phyloP scores from a whole-genome alignment of 441 rosid genomes.

The Jatropha multifida region DNA sequence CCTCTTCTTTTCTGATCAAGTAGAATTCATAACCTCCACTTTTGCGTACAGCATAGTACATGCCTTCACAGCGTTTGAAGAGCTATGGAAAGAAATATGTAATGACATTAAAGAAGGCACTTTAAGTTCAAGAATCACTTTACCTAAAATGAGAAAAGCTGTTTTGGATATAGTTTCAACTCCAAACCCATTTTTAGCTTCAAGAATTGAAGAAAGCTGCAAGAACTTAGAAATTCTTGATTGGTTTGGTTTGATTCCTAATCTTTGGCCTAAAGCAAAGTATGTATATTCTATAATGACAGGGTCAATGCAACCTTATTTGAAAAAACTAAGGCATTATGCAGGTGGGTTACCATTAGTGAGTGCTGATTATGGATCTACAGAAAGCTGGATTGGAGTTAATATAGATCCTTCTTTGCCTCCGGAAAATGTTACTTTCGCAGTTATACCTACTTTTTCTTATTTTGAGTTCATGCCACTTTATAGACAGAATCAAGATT shows the following conservation, averaged over 20 bases:
- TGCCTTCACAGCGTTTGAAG: constrained; percentile 69
- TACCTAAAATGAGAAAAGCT: constrained; percentile 48
- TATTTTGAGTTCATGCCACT: constrained; percentile 91
- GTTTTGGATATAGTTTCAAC: constrained; percentile 44
- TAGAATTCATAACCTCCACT: constrained; percentile 77
- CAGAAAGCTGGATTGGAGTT: constrained; percentile 94
- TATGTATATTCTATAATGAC: constrained; percentile 90
- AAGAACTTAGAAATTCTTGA: constrained; percentile 40
- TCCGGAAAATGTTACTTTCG: constrained; percentile 72
- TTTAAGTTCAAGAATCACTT: constrained; percentile 52
- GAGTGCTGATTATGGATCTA: constrained; percentile 84
- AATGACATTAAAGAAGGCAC: constrained; percentile 54
- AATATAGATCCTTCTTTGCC: constrained; percentile 70
- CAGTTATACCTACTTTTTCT: constrained; percentile 74
- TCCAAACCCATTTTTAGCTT: constrained; percentile 56
- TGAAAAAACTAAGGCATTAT: constrained; percentile 65
- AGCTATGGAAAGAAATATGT: constrained; percentile 63
- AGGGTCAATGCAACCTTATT: constrained; percentile 77
- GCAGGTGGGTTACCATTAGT: constrained; percentile 62
- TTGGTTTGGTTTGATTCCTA: constrained; percentile 58
- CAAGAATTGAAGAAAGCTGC: constrained; percentile 46
- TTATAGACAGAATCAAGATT: constrained; percentile 42
- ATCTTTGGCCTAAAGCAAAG: constrained; percentile 84
- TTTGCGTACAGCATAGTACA: constrained; percentile 79
- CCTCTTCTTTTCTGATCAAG: constrained; percentile 49